phyloP scores from a whole-genome alignment of 176 grass and related monocot species.

The Poa annua region DNA sequence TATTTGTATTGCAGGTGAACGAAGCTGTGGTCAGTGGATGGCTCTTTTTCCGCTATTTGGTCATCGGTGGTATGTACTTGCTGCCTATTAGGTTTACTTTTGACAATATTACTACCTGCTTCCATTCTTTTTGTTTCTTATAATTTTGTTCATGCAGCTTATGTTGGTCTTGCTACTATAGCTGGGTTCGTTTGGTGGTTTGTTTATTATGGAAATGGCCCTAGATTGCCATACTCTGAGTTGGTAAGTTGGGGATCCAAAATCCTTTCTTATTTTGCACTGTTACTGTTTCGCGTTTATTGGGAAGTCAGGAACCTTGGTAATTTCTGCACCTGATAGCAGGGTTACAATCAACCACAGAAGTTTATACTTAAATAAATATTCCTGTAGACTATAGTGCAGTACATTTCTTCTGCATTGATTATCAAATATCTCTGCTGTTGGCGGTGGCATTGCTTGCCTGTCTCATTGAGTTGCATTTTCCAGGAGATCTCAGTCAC shows the following conservation, averaged over 20 bases:
- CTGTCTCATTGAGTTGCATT: slow-evolving; percentile 28
- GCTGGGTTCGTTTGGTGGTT: slow-evolving; percentile 98
- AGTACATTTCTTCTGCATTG: neutral
- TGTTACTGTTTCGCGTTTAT: slow-evolving; percentile 25
- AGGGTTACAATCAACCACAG: neutral
- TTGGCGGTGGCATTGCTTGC: neutral
- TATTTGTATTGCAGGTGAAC: slow-evolving; percentile 65
- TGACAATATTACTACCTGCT: neutral
- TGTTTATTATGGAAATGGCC: slow-evolving; percentile 92
- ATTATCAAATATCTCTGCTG: neutral
- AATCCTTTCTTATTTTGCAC: neutral
- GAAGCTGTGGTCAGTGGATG: slow-evolving; percentile 98
- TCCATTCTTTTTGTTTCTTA: slow-evolving; percentile 3
- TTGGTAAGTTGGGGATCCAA: slow-evolving; percentile 58
- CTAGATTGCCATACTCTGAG: slow-evolving; percentile 89
- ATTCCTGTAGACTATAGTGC: neutral
- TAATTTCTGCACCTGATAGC: slow-evolving; percentile 16
- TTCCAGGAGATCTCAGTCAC: slow-evolving; percentile 11
- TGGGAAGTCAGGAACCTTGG: neutral
- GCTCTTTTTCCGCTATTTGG: slow-evolving; percentile 99
- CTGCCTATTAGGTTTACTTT: slow-evolving; percentile 34
- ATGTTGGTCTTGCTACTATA: slow-evolving; percentile 98
- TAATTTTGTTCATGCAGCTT: slow-evolving; percentile 68
- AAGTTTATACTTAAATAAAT: neutral
- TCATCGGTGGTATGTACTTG: slow-evolving; percentile 80